phyloP scores from a whole-genome alignment of 73 alveolate genomes.

The Paramecium tetraurelia region DNA sequence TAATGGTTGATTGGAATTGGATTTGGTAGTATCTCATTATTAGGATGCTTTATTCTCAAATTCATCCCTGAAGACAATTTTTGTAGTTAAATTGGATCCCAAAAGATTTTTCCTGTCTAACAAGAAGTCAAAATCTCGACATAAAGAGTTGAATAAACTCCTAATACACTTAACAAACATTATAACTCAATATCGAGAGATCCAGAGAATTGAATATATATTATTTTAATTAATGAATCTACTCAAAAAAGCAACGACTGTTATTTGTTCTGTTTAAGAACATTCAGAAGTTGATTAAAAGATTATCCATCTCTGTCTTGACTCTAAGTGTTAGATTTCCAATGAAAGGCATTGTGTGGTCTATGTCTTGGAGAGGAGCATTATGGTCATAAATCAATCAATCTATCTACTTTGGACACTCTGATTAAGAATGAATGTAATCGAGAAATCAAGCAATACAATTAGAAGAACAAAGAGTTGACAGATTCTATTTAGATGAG shows the following conservation, averaged over 20 bases:
- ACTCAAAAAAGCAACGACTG: not conserved
- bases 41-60: not conserved
- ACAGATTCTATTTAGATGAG: conserved; percentile 13
- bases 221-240: conserved; percentile 2
- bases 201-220: not conserved
- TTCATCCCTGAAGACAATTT: conserved; percentile 13
- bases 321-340: not conserved
- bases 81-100: not conserved
- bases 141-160: not conserved
- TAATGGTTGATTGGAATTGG: conserved; percentile 56
- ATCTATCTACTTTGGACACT: not conserved
- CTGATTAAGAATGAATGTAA: not conserved
- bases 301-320: not conserved
- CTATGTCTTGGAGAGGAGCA: not conserved
- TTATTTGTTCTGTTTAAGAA: not conserved
- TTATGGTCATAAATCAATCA: not conserved
- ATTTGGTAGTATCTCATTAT: conserved; percentile 6
- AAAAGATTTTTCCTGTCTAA: not conserved
- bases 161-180: not conserved
- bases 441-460: not conserved
- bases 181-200: not conserved
- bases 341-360: conserved; percentile 15
- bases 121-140: not conserved
- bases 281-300: not conserved
- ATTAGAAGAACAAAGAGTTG: not conserved